Conservation (phyloP, 805 yeast species). For the Candida succiphila region DNA sequence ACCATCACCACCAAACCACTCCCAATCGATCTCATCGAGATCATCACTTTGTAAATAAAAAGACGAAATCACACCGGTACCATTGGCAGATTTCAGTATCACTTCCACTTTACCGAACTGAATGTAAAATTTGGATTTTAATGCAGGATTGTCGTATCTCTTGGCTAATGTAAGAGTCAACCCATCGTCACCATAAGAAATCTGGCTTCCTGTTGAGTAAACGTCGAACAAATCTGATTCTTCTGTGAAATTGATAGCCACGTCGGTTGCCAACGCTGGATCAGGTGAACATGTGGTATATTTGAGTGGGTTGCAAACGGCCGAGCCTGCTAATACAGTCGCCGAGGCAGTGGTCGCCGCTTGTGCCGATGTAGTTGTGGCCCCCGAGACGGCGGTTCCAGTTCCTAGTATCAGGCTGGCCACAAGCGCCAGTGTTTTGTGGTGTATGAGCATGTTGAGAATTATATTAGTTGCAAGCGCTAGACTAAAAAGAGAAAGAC, state of each 20-base stretch:
- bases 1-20: conserved; percentile 77
- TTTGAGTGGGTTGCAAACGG: conserved; percentile 22
- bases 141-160: conserved; percentile 68
- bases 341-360: not conserved
- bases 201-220: conserved; percentile 31
- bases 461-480: too few species aligned
- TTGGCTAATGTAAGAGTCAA: conserved; percentile 46
- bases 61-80: conserved; percentile 72
- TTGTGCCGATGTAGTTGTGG: not conserved
- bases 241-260: conserved; percentile 40
- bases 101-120: conserved; percentile 86
- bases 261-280: conserved; percentile 51
- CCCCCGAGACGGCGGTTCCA: not conserved
- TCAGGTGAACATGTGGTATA: conserved; percentile 26
- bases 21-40: conserved; percentile 82
- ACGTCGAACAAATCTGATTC: conserved; percentile 34
- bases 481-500: too few species aligned
- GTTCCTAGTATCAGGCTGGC: too few species aligned
- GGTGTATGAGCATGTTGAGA: too few species aligned
- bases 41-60: conserved; percentile 77
- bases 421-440: too few species aligned
- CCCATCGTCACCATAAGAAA: conserved; percentile 48
- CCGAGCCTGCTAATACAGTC: conserved; percentile 6
- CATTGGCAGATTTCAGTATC: conserved; percentile 60
- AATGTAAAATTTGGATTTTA: conserved; percentile 69